Percentiles rank a stretch among this genome's conserved stretches.
Evolutionary conservation across 169 alveolate genomes (phyloP).

Genomic region (Fabrea salina): DNA sequence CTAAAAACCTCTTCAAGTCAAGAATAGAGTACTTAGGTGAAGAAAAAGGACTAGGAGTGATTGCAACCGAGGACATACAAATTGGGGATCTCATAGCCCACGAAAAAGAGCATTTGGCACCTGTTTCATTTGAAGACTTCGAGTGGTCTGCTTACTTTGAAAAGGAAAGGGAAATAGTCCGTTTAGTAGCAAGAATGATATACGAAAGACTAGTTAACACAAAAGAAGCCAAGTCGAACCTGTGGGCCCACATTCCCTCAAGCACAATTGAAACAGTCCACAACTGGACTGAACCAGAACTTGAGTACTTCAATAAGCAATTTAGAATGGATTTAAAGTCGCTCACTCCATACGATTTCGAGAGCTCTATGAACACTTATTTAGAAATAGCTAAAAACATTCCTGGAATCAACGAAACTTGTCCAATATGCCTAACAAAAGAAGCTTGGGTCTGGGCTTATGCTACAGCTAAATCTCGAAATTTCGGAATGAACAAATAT

Average conservation of each 20-base stretch:
- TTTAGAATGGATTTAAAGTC: not conserved
- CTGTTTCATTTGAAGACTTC: not conserved
- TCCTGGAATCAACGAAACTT: not conserved
- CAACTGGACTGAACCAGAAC: not conserved
- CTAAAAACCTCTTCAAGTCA: too few species aligned
- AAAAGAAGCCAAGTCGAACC: not conserved
- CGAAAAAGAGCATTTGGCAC: not conserved
- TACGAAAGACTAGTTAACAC: constrained; percentile 3
- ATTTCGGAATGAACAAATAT: not conserved
- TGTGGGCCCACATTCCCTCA: not conserved
- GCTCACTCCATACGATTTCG: not conserved
- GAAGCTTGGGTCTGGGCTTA: constrained; percentile 2
- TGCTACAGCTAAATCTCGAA: not conserved
- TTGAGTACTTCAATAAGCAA: not conserved
- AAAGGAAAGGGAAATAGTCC: not conserved
- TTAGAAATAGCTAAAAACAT: not conserved
- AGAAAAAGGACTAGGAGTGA: not conserved
- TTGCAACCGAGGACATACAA: not conserved
- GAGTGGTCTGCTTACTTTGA: not conserved
- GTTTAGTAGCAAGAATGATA: not conserved
- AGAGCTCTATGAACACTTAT: not conserved
- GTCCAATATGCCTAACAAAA: not conserved
- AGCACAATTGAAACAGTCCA: not conserved
- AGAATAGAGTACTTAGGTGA: constrained; percentile 13
- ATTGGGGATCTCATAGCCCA: not conserved